phyloP scores from a whole-genome alignment of 2,329 filamentous ascomycete species.

The Microcyclosporella mali region DNA sequence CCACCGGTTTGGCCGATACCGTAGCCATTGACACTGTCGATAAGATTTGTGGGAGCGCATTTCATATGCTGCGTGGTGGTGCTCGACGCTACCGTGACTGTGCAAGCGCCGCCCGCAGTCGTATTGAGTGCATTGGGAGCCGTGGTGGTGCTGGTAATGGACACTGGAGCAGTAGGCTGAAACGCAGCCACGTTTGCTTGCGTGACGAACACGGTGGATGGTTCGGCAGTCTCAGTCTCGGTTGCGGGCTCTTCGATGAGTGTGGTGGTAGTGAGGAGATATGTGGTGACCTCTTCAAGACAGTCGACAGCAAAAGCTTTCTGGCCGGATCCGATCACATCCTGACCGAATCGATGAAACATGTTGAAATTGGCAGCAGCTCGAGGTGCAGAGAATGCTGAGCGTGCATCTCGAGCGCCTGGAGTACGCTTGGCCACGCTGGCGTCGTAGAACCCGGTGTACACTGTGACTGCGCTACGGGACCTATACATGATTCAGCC shows the following conservation, averaged over 20 bases:
- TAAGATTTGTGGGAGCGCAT: conserved; percentile 26
- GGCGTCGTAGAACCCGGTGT: conserved; percentile 21
- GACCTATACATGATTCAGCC: conserved; percentile 8
- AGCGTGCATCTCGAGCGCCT: conserved; percentile 9
- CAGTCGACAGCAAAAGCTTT: conserved; percentile 22
- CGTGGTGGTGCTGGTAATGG: conserved; percentile 18
- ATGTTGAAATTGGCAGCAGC: conserved; percentile 5
- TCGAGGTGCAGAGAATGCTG: neutral
- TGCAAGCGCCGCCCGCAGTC: conserved; percentile 15
- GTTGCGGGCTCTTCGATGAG: conserved; percentile 14
- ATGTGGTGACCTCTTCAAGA: conserved; percentile 20
- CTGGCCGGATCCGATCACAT: conserved; percentile 6
- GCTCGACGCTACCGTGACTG: conserved; percentile 17
- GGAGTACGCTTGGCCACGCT: conserved; percentile 20
- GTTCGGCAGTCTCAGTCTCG: conserved; percentile 19
- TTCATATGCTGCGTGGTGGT: conserved; percentile 25
- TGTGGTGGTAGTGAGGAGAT: conserved; percentile 16
- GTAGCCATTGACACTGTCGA: conserved; percentile 19
- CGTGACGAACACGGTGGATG: conserved; percentile 15
- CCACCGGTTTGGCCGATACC: conserved; percentile 20
- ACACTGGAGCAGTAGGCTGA: conserved; percentile 8
- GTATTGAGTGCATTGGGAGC: neutral
- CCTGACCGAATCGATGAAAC: conserved; percentile 16
- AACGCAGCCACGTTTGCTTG: conserved; percentile 8
- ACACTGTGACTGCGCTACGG: conserved; percentile 17